Evolutionary conservation across 208 protist genomes (phyloP).

Genomic region (Trypanosoma avium): DNA sequence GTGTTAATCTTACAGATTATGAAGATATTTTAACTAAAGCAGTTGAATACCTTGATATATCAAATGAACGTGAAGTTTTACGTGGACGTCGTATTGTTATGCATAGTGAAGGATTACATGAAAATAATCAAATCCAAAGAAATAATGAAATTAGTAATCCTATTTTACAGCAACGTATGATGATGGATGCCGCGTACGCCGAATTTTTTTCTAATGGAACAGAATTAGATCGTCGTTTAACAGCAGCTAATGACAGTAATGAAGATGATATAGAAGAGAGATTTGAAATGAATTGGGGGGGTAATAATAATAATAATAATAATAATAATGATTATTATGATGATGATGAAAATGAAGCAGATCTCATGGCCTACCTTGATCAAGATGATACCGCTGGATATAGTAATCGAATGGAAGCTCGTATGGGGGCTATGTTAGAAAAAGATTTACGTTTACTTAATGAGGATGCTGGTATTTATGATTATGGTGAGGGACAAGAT

Average conservation of each 20-base stretch:
- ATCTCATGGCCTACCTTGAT: conserved; percentile 84
- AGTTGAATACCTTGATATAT: conserved; percentile 78
- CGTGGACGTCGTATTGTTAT: conserved; percentile 41
- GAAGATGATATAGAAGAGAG: conserved; percentile 31
- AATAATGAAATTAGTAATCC: no score
- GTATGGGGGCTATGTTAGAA: conserved; percentile 23
- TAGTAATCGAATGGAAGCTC: conserved; percentile 47
- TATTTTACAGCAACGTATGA: neutral
- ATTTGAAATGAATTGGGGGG: conserved; percentile 32
- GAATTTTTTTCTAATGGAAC: conserved; percentile 17
- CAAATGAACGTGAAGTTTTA: conserved; percentile 77
- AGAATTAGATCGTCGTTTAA: conserved; percentile 24
- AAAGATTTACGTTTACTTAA: conserved; percentile 41
- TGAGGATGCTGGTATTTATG: conserved; percentile 11
- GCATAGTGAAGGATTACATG: conserved; percentile 17
- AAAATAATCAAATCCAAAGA: no score
- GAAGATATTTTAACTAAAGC: conserved; percentile 34
- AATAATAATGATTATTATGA: conserved; percentile 43
- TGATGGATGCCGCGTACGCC: conserved; percentile 12
- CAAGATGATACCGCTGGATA: conserved; percentile 57
- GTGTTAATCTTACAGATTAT: conserved; percentile 26
- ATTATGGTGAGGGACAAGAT: conserved; percentile 2
- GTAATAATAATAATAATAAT: conserved; percentile 26
- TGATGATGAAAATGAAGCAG: conserved; percentile 35
- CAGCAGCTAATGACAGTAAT: conserved; percentile 1